These are phyloP conservation scores for Vaccinium darrowii DNA, from an alignment of 148 eudicot genomes.

Conservation along the genomic window DNA sequence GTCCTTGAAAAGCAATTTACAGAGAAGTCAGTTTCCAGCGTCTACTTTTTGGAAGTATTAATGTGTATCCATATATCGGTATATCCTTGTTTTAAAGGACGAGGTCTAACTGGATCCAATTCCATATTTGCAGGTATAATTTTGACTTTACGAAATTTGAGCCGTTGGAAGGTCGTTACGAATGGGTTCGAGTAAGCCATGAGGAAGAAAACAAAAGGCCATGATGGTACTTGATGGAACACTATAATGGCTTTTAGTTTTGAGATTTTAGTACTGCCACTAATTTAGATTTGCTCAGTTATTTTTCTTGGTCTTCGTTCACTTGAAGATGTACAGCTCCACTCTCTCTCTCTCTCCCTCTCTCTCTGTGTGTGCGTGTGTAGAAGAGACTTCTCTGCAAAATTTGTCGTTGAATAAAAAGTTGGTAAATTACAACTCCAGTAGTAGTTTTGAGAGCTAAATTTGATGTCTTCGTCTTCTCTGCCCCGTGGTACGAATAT, in stretches of 20 bases:
- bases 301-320: neutral
- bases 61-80: neutral
- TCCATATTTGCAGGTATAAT: constrained; percentile 57
- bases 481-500: neutral
- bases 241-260: neutral
- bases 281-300: neutral
- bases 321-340: constrained; percentile 4
- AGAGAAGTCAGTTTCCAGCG: constrained; percentile 47
- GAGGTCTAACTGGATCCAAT: no score
- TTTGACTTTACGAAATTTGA: constrained; percentile 60
- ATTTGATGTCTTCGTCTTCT: neutral
- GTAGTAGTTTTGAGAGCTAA: neutral
- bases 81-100: no score
- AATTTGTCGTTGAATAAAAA: neutral
- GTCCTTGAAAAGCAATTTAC: constrained; percentile 50
- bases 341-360: constrained; percentile 1
- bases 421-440: neutral
- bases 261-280: neutral
- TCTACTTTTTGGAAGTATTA: no score
- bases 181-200: constrained; percentile 64
- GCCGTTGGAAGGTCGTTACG: constrained; percentile 69
- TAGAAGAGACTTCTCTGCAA: neutral
- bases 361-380: neutral
- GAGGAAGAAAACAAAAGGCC: constrained; percentile 18
- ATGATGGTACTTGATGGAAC: neutral